Evolutionary conservation across 208 protist genomes (phyloP).

Genomic region (Wallacemonas sp.): DNA sequence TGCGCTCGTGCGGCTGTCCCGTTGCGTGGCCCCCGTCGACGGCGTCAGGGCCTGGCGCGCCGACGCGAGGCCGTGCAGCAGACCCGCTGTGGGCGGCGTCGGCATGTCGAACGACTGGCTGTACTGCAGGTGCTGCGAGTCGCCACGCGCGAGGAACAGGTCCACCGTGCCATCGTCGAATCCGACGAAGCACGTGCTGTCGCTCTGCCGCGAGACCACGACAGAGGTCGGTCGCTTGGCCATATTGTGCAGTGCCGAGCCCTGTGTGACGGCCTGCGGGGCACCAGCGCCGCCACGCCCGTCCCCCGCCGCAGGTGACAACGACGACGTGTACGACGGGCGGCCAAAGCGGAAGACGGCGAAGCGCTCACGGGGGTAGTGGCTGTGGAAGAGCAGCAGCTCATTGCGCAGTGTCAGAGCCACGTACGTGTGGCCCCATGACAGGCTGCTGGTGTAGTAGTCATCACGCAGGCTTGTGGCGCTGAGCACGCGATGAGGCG

Average conservation of each 20-base stretch:
- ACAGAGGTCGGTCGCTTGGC: constrained; percentile 42
- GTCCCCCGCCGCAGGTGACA: not conserved
- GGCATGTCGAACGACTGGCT: constrained; percentile 56
- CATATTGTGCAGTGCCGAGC: not conserved
- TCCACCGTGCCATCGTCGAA: constrained; percentile 51
- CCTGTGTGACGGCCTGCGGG: not conserved
- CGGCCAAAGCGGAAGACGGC: constrained; percentile 21
- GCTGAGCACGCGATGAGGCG: constrained; percentile 76
- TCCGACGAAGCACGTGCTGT: constrained; percentile 65
- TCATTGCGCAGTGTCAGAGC: constrained; percentile 64
- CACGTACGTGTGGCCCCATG: constrained; percentile 68
- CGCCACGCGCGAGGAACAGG: constrained; percentile 42
- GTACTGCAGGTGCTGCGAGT: constrained; percentile 44
- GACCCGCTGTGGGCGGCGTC: constrained; percentile 32
- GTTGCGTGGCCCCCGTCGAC: not conserved
- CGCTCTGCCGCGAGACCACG: constrained; percentile 51
- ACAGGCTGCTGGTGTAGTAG: constrained; percentile 77
- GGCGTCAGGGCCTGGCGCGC: constrained; percentile 5
- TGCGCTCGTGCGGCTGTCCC: too few relatives aligned
- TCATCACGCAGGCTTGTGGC: constrained; percentile 71
- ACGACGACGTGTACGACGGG: constrained; percentile 18
- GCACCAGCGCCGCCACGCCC: not conserved
- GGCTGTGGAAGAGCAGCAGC: constrained; percentile 72
- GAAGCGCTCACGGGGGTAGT: constrained; percentile 39
- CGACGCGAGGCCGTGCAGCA: constrained; percentile 20